Conservation (phyloP, 2,329 filamentous ascomycete genomes). For the Leptodontidium sp. region DNA sequence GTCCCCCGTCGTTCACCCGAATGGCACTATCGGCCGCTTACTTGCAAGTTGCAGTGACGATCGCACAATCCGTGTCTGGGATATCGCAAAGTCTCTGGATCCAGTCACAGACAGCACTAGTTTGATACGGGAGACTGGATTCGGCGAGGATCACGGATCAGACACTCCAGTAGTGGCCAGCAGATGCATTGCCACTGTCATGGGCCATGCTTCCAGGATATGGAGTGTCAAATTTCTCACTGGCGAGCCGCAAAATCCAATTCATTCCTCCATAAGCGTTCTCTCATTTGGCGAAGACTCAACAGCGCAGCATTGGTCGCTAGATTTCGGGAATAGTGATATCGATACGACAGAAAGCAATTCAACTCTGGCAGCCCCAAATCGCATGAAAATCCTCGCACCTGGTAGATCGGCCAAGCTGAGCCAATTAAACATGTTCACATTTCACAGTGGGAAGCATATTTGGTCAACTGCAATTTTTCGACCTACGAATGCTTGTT, state of each 20-base stretch:
- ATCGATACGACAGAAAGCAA: neutral
- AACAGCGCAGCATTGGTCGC: constrained; percentile 74
- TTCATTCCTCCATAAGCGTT: constrained; percentile 55
- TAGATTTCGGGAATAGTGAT: constrained; percentile 30
- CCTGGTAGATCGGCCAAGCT: constrained; percentile 47
- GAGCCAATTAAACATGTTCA: constrained; percentile 61
- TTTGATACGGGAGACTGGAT: constrained; percentile 65
- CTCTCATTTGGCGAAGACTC: constrained; percentile 89
- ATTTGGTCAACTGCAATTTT: constrained; percentile 79
- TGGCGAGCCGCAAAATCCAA: neutral
- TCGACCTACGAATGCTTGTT: neutral
- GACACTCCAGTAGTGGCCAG: constrained; percentile 47
- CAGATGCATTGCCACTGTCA: constrained; percentile 72
- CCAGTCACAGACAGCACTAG: neutral
- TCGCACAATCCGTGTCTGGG: constrained; percentile 87
- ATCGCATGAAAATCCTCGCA: neutral
- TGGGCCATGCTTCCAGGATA: constrained; percentile 89
- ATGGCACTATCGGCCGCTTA: constrained; percentile 60
- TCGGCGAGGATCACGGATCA: constrained; percentile 55
- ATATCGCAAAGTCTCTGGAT: constrained; percentile 58
- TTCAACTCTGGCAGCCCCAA: neutral
- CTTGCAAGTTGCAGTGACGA: constrained; percentile 95
- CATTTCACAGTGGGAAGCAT: constrained; percentile 85
- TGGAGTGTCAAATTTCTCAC: constrained; percentile 80
- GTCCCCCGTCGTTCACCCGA: constrained; percentile 52